Evolutionary conservation across 306 rosid genomes (phyloP).

Genomic region (Betula pendula): DNA sequence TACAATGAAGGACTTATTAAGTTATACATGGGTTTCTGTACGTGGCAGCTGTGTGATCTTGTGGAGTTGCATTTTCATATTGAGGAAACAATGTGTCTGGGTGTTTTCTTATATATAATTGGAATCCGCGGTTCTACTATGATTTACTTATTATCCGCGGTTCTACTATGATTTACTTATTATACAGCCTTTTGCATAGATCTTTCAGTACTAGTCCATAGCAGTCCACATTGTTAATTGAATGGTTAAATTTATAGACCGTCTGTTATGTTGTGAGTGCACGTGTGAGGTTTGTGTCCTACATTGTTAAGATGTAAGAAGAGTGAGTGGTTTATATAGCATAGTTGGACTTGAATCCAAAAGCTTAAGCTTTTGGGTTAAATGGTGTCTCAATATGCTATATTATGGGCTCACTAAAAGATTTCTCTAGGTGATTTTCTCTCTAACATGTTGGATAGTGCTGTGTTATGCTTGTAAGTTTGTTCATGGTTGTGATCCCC

Average conservation of each 20-base stretch:
- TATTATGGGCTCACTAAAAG: too few species aligned
- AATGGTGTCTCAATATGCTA: too few species aligned
- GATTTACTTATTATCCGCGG: too few species aligned
- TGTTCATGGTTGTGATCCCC: neutral
- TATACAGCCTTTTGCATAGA: slow-evolving; percentile 18
- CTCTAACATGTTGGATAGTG: too few species aligned
- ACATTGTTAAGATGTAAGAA: too few species aligned
- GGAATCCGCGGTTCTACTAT: slow-evolving; percentile 1
- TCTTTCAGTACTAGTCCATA: slow-evolving; percentile 16
- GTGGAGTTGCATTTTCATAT: slow-evolving; percentile 24
- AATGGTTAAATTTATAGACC: neutral
- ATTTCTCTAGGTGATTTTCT: too few species aligned
- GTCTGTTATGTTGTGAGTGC: too few species aligned
- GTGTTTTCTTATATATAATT: neutral
- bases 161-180: neutral
- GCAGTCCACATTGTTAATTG: slow-evolving; percentile 1
- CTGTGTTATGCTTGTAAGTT: neutral
- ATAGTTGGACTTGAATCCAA: too few species aligned
- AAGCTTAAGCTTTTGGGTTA: too few species aligned
- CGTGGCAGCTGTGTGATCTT: slow-evolving; percentile 9
- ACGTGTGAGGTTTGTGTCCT: too few species aligned
- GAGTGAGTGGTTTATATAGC: too few species aligned
- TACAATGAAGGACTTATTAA: neutral
- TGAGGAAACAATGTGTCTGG: slow-evolving; percentile 6
- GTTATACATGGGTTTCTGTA: neutral